These are phyloP conservation scores for Plasmodium billcollinsi DNA, from an alignment of 169 alveolate species.

Conservation along the genomic window DNA sequence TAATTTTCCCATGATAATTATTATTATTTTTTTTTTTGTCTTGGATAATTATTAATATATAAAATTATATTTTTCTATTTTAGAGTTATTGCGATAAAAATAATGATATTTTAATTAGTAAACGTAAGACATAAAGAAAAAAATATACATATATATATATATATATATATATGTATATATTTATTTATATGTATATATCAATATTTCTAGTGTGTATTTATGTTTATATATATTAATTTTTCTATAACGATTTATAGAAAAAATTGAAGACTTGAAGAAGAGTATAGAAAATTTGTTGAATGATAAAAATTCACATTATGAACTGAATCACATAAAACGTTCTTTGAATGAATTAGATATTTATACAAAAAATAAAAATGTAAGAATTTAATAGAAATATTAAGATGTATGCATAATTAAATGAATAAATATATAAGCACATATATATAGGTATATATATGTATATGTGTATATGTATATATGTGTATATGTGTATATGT, in stretches of 20 bases:
- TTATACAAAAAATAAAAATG: constrained; percentile 19
- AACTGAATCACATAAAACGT: constrained; percentile 23
- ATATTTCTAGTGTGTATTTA: background rate
- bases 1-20: too few species aligned
- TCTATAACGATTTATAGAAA: constrained; percentile 6
- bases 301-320: constrained; percentile 26
- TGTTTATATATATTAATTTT: background rate
- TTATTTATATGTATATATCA: background rate
- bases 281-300: constrained; percentile 31
- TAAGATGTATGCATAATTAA: background rate
- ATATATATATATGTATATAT: background rate
- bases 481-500: background rate
- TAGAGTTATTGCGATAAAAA: background rate
- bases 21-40: background rate
- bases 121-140: constrained; percentile 4
- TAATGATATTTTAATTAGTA: constrained; percentile 1
- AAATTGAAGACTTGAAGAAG: constrained; percentile 41
- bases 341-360: constrained; percentile 35
- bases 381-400: constrained; percentile 1
- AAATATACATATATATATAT: background rate
- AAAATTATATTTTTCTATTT: background rate
- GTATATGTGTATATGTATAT: background rate
- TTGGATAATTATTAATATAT: background rate
- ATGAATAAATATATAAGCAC: background rate
- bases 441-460: background rate